Conservation (phyloP, 768 basidiomycete species). For the Cystobasidium onofrii region DNA sequence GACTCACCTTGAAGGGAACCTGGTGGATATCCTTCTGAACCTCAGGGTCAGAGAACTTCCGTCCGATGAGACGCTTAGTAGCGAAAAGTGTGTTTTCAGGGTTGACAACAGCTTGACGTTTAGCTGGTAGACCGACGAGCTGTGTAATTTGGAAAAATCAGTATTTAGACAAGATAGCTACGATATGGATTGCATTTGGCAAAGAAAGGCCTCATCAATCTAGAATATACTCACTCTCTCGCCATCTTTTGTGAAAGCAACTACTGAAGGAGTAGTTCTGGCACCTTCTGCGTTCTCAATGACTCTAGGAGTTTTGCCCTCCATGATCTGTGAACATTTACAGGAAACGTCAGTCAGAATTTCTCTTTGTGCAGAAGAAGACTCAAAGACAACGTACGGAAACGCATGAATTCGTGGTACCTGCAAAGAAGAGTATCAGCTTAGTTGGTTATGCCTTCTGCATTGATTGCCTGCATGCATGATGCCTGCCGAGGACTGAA, state of each 20-base stretch:
- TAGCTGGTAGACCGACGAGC: conserved; percentile 80
- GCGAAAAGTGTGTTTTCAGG: conserved; percentile 55
- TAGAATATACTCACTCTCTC: conserved; percentile 55
- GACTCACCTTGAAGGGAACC: conserved; percentile 45
- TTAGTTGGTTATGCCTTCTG: too few relatives aligned
- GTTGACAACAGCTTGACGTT: conserved; percentile 96
- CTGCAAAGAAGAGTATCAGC: not conserved
- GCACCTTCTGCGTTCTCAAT: conserved; percentile 95
- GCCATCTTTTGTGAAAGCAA: conserved; percentile 96
- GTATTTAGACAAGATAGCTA: too few relatives aligned
- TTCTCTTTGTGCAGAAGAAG: too few relatives aligned
- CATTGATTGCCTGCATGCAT: too few relatives aligned
- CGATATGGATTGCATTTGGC: too few relatives aligned
- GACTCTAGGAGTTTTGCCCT: conserved; percentile 86
- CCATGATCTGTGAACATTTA: conserved; percentile 57
- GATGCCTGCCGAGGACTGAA: not conserved
- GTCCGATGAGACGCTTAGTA: conserved; percentile 79
- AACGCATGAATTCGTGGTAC: conserved; percentile 48
- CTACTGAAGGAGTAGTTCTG: conserved; percentile 94
- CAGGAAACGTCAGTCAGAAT: not conserved
- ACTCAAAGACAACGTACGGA: conserved; percentile 34
- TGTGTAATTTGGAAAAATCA: too few relatives aligned
- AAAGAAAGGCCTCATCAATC: not conserved
- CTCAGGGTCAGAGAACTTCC: conserved; percentile 84
- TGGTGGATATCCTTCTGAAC: conserved; percentile 75